These are phyloP conservation scores for Suhomyces faveliae DNA, from an alignment of 805 yeast species.

Conservation along the genomic window DNA sequence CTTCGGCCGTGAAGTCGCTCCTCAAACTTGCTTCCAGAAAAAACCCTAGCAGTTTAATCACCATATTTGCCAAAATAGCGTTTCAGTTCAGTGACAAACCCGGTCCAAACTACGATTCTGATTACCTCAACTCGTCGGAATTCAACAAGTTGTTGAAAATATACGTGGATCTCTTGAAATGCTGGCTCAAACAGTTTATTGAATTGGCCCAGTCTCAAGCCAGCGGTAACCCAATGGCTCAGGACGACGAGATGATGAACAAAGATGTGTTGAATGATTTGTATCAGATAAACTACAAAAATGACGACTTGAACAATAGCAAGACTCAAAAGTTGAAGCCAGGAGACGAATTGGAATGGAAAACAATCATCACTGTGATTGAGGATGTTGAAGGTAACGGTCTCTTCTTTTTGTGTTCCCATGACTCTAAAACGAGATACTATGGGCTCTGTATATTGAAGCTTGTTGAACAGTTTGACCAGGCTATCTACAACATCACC, in stretches of 20 bases:
- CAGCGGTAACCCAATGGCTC: slow-evolving; percentile 25
- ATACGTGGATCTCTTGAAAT: slow-evolving; percentile 74
- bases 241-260: slow-evolving; percentile 36
- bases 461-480: slow-evolving; percentile 84
- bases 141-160: slow-evolving; percentile 60
- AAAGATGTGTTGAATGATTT: slow-evolving; percentile 41
- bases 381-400: slow-evolving; percentile 98
- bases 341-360: slow-evolving; percentile 69
- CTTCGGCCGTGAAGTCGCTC: slow-evolving; percentile 62
- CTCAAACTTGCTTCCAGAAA: slow-evolving; percentile 63
- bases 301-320: slow-evolving; percentile 31
- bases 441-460: slow-evolving; percentile 73
- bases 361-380: slow-evolving; percentile 75
- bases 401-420: slow-evolving; percentile 84
- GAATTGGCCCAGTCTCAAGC: slow-evolving; percentile 16
- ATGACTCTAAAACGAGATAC: slow-evolving; percentile 71
- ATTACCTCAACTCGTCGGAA: slow-evolving; percentile 59
- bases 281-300: slow-evolving; percentile 45
- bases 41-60: slow-evolving; percentile 68
- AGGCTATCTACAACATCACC: slow-evolving; percentile 61
- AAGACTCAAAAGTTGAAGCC: slow-evolving; percentile 20
- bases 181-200: slow-evolving; percentile 75
- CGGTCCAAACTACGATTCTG: slow-evolving; percentile 50
- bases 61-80: slow-evolving; percentile 74
- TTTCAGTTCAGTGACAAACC: slow-evolving; percentile 78